phyloP scores from a whole-genome alignment of 2,329 filamentous ascomycete species.

The Plectosphaerella plurivora region DNA sequence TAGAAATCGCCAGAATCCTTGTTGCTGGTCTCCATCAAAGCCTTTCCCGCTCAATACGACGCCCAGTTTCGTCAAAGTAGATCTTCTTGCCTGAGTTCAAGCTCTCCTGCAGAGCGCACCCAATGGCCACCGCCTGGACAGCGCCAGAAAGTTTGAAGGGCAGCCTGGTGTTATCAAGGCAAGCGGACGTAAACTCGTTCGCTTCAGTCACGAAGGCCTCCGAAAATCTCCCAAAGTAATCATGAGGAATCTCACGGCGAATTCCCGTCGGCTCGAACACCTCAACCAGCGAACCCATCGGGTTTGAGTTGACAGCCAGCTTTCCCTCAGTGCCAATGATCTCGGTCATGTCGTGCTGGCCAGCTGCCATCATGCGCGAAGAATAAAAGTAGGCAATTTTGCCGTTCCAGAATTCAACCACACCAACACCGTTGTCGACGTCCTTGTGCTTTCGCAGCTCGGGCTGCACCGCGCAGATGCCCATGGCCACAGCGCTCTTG shows the following conservation, averaged over 20 bases:
- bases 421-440: conserved; percentile 34
- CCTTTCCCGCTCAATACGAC: conserved; percentile 31
- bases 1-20: too few species aligned
- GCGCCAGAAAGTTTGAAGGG: conserved; percentile 54
- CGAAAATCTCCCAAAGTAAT: conserved; percentile 60
- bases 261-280: conserved; percentile 50
- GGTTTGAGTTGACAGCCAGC: conserved; percentile 55
- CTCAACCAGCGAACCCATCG: conserved; percentile 49
- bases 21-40: conserved; percentile 17
- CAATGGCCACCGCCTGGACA: conserved; percentile 57
- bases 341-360: conserved; percentile 64
- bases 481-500: conserved; percentile 23
- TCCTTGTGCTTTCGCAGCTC: conserved; percentile 25
- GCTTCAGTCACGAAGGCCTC: conserved; percentile 60
- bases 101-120: conserved; percentile 53
- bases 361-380: conserved; percentile 62
- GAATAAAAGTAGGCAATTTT: conserved; percentile 62
- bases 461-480: conserved; percentile 25
- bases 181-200: conserved; percentile 57
- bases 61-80: conserved; percentile 51
- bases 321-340: conserved; percentile 65
- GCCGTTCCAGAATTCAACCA: conserved; percentile 60
- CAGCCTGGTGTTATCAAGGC: conserved; percentile 49
- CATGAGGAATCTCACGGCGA: conserved; percentile 52
- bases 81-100: conserved; percentile 52